Conservation (phyloP, 1,284 basidiomycete genomes). For the Phlebopus sp. region DNA sequence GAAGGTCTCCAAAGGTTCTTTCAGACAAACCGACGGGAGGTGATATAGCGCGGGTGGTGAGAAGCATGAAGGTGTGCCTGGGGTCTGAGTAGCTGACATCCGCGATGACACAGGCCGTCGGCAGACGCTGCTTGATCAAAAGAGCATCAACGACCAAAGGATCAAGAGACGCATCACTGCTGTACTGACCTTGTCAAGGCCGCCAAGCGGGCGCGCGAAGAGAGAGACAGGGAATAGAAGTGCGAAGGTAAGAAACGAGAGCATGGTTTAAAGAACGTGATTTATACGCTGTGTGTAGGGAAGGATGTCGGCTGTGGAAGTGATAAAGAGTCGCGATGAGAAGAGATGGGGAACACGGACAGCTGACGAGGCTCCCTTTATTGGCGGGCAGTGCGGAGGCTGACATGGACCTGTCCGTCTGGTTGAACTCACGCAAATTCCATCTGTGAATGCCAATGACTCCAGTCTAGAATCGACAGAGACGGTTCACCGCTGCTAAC, state of each 20-base stretch:
- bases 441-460: not conserved
- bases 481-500: no score
- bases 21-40: constrained; percentile 26
- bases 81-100: constrained; percentile 25
- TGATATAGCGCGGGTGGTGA: constrained; percentile 17
- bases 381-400: constrained; percentile 11
- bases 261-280: constrained; percentile 21
- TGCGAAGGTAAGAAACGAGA: constrained; percentile 15
- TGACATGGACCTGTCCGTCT: constrained; percentile 9
- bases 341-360: no score
- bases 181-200: constrained; percentile 9
- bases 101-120: constrained; percentile 24
- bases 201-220: constrained; percentile 17
- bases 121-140: constrained; percentile 6
- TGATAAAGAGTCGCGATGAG: no score
- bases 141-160: not conserved
- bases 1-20: constrained; percentile 26
- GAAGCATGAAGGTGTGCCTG: constrained; percentile 21
- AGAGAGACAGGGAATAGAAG: constrained; percentile 21
- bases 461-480: not conserved
- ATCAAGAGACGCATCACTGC: not conserved
- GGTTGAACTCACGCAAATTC: not conserved
- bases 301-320: no score
- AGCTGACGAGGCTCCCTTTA: no score
- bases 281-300: constrained; percentile 6